Conservation (phyloP, 139 green algal species). For the Picochlorum sp. region DNA sequence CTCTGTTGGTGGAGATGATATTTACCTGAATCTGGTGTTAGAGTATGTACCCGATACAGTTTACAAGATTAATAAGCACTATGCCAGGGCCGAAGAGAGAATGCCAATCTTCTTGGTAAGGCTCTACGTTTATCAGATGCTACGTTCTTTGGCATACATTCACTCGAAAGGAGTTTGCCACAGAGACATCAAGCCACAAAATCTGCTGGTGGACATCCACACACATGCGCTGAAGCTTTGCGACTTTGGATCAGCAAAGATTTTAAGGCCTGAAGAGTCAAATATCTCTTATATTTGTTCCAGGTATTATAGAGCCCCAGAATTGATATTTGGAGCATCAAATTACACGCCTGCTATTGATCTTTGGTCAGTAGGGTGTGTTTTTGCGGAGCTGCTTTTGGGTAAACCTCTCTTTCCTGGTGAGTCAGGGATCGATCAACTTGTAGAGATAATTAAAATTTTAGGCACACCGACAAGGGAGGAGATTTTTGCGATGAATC, state of each 20-base stretch:
- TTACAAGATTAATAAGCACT: slow-evolving; percentile 94
- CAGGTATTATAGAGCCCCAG: slow-evolving; percentile 88
- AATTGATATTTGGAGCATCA: slow-evolving; percentile 98
- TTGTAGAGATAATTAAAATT: slow-evolving; percentile 99
- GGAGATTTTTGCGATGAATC: slow-evolving; percentile 98
- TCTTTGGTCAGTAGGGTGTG: slow-evolving; percentile 91
- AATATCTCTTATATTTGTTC: slow-evolving; percentile 99
- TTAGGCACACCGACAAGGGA: slow-evolving; percentile 87
- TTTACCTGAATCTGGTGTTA: slow-evolving; percentile 98
- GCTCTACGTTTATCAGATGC: slow-evolving; percentile 91
- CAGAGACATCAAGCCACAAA: slow-evolving; percentile 93
- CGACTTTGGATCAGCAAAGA: slow-evolving; percentile 98
- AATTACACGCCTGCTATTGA: slow-evolving; percentile 98
- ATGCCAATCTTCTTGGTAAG: slow-evolving; percentile 92
- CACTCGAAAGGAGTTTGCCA: slow-evolving; percentile 82
- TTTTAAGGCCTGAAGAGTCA: slow-evolving; percentile 80
- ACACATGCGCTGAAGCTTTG: slow-evolving; percentile 95
- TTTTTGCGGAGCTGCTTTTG: slow-evolving; percentile 96
- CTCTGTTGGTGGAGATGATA: slow-evolving; percentile 35
- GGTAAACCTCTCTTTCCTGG: slow-evolving; percentile 80
- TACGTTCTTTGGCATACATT: slow-evolving; percentile 69
- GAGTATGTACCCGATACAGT: slow-evolving; percentile 98
- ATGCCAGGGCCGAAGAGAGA: slow-evolving; percentile 81
- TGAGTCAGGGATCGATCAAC: slow-evolving; percentile 95
- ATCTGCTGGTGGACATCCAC: slow-evolving; percentile 87